Evolutionary conservation across 1,139 yeast species (phyloP).

Genomic region (Kodamaea derodonti): DNA sequence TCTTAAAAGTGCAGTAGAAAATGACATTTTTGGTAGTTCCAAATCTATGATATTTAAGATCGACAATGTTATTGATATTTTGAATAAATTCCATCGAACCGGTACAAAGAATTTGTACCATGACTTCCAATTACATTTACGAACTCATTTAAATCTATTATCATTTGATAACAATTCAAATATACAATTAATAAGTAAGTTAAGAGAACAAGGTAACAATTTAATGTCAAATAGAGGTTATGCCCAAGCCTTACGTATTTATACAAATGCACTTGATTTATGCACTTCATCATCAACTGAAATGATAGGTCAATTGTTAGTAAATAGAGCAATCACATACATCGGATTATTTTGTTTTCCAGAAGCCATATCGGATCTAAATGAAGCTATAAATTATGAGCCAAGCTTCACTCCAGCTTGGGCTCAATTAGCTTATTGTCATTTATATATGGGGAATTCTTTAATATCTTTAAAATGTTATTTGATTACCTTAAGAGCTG

Average conservation of each 20-base stretch:
- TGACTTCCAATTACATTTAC: constrained; percentile 3
- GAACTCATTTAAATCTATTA: constrained; percentile 3
- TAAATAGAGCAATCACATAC: constrained; percentile 42
- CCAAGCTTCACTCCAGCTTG: constrained; percentile 41
- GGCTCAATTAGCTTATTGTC: constrained; percentile 46
- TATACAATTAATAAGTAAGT: constrained; percentile 13
- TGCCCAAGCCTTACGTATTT: constrained; percentile 40
- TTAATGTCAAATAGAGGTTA: constrained; percentile 35
- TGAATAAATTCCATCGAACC: neutral
- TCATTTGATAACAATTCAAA: constrained; percentile 2
- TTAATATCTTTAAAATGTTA: constrained; percentile 34
- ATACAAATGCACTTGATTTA: constrained; percentile 35
- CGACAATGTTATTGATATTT: constrained; percentile 6
- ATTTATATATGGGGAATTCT: constrained; percentile 39
- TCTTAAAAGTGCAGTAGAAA: neutral
- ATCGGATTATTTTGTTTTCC: constrained; percentile 42
- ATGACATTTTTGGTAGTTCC: constrained; percentile 4
- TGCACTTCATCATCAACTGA: constrained; percentile 14
- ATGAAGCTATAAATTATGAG: constrained; percentile 29
- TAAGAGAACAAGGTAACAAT: constrained; percentile 43
- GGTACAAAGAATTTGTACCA: neutral
- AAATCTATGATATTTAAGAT: constrained; percentile 6
- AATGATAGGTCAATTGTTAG: constrained; percentile 31
- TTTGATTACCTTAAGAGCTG: constrained; percentile 27
- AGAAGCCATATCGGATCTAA: constrained; percentile 39